Conservation (phyloP, 352 stramenopile species). For the Ophiocytium majus region DNA sequence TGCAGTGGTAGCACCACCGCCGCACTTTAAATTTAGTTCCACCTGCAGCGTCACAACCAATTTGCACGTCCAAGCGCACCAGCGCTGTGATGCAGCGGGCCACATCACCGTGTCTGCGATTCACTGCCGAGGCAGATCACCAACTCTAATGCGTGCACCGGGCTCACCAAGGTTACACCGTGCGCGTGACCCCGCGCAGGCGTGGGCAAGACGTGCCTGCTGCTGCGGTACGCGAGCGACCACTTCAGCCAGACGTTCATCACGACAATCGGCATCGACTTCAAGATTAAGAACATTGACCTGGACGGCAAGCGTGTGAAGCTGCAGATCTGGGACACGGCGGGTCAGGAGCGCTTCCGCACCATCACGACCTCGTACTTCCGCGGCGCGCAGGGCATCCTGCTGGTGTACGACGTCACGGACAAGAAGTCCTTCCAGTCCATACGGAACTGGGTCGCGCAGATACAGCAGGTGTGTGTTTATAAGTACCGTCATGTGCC, state of each 20-base stretch:
- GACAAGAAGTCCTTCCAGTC: slow-evolving; percentile 89
- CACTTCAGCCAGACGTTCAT: slow-evolving; percentile 72
- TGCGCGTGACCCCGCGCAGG: slow-evolving; percentile 55
- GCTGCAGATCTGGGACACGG: slow-evolving; percentile 93
- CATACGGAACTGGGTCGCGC: slow-evolving; percentile 88
- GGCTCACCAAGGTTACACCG: too few relatives aligned
- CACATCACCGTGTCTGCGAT: too few relatives aligned
- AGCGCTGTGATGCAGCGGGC: slow-evolving; percentile 93
- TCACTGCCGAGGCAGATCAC: not conserved
- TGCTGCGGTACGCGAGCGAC: slow-evolving; percentile 72
- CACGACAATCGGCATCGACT: slow-evolving; percentile 79
- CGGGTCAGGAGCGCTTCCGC: slow-evolving; percentile 84
- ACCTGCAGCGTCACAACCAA: too few relatives aligned
- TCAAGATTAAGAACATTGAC: slow-evolving; percentile 75
- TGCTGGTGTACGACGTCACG: slow-evolving; percentile 94
- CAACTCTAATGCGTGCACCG: too few relatives aligned
- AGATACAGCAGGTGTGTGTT: slow-evolving; percentile 72
- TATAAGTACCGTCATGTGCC: too few relatives aligned
- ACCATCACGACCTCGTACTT: slow-evolving; percentile 97
- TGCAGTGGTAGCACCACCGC: too few relatives aligned
- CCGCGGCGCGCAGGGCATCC: slow-evolving; percentile 82
- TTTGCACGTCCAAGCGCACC: slow-evolving; percentile 90
- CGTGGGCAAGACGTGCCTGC: slow-evolving; percentile 73
- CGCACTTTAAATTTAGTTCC: too few relatives aligned
- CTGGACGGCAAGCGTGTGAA: slow-evolving; percentile 82